Conservation (phyloP, 192 early-diverging fungal genomes). For the Oehlia diaphana region DNA sequence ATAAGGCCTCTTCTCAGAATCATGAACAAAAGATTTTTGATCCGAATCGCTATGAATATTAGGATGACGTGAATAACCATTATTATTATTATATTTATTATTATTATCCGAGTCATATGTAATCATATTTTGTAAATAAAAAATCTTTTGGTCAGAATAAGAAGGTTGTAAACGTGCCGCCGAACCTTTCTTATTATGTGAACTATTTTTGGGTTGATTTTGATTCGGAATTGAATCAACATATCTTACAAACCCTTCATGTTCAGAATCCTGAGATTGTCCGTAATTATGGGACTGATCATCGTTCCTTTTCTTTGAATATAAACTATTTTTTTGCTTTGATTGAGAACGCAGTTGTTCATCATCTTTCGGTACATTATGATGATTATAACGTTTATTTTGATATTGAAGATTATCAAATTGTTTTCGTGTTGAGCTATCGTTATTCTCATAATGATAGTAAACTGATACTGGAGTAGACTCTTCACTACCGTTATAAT, state of each 20-base stretch:
- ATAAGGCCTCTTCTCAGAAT: no score
- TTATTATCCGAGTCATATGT: background rate
- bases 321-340: background rate
- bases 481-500: background rate
- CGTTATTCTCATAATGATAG: background rate
- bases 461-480: background rate
- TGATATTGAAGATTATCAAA: background rate
- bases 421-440: background rate
- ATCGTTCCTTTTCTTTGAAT: background rate
- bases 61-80: no score
- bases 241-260: background rate
- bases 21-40: background rate
- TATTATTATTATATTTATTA: background rate
- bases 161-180: no score
- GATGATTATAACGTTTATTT: background rate
- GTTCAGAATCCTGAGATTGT: background rate
- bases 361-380: background rate
- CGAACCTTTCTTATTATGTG: background rate
- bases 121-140: background rate
- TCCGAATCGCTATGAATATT: background rate
- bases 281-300: no score
- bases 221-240: background rate
- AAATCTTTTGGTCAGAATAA: background rate
- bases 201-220: no score
- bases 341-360: background rate